phyloP scores from a whole-genome alignment of 2,329 filamentous ascomycete genomes.

The Fusarium sp. region DNA sequence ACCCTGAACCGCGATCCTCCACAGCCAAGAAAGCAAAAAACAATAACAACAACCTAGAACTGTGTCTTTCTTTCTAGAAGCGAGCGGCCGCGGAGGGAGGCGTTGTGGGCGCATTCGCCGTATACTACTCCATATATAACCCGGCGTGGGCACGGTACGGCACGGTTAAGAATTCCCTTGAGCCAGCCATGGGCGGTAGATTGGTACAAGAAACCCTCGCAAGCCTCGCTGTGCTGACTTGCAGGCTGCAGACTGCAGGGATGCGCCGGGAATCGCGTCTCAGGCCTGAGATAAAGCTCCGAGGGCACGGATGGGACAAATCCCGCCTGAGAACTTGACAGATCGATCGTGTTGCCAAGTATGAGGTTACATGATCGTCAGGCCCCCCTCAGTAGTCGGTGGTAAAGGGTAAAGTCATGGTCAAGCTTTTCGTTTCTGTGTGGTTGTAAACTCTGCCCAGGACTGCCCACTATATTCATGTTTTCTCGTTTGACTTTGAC shows the following conservation, averaged over 20 bases:
- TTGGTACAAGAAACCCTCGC: background rate
- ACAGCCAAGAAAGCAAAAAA: background rate
- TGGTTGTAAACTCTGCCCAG: background rate
- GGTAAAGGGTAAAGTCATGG: background rate
- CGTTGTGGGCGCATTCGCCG: background rate
- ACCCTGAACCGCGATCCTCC: conserved; percentile 2
- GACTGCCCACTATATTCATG: background rate
- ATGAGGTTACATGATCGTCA: background rate
- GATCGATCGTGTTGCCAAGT: conserved; percentile 1
- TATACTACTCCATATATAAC: background rate
- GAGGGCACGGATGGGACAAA: conserved; percentile 11
- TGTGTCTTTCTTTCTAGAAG: conserved; percentile 31
- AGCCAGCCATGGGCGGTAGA: background rate
- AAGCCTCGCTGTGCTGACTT: background rate
- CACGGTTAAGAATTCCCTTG: conserved; percentile 24
- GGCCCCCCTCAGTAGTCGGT: background rate
- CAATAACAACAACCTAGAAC: conserved; percentile 3
- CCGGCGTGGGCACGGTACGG: conserved; percentile 16
- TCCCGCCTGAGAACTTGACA: conserved; percentile 3
- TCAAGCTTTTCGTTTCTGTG: background rate
- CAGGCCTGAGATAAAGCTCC: conserved; percentile 16
- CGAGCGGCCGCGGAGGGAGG: background rate
- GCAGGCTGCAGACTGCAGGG: background rate
- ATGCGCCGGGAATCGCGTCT: conserved; percentile 5
- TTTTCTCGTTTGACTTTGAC: conserved; percentile 9